phyloP scores from a whole-genome alignment of 768 basidiomycete genomes.

The Boletus huronensis region DNA sequence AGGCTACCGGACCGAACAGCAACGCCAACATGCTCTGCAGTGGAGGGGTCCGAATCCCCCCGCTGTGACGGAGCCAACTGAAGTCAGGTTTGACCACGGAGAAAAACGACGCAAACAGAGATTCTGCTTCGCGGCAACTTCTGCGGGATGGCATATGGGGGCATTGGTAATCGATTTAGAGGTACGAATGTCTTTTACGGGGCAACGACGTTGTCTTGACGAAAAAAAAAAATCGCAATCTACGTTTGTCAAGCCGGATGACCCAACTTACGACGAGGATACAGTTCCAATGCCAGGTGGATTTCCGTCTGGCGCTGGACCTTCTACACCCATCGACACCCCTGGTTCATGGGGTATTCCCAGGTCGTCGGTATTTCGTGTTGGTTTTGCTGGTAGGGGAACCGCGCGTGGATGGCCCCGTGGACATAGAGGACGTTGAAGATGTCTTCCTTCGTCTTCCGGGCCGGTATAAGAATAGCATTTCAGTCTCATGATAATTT shows the following conservation, averaged over 20 bases:
- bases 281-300: constrained; percentile 33
- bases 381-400: constrained; percentile 61
- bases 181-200: constrained; percentile 35
- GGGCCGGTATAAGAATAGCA: constrained; percentile 9
- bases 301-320: constrained; percentile 21
- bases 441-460: background rate
- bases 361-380: constrained; percentile 38
- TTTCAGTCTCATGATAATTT: background rate
- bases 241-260: constrained; percentile 23
- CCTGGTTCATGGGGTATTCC: constrained; percentile 18
- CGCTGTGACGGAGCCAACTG: constrained; percentile 55
- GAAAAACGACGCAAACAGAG: constrained; percentile 46
- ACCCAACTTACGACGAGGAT: constrained; percentile 37
- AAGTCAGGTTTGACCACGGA: constrained; percentile 69
- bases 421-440: constrained; percentile 18
- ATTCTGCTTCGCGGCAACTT: constrained; percentile 79
- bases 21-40: constrained; percentile 29
- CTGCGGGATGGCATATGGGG: constrained; percentile 90
- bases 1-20: constrained; percentile 46
- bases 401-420: constrained; percentile 23
- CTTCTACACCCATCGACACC: constrained; percentile 11
- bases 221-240: background rate
- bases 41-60: constrained; percentile 30
- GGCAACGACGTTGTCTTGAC: constrained; percentile 1
- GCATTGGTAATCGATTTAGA: constrained; percentile 84